Base-by-base conservation (phyloP, 306 rosid genomes). In the Quercus alba region DNA sequence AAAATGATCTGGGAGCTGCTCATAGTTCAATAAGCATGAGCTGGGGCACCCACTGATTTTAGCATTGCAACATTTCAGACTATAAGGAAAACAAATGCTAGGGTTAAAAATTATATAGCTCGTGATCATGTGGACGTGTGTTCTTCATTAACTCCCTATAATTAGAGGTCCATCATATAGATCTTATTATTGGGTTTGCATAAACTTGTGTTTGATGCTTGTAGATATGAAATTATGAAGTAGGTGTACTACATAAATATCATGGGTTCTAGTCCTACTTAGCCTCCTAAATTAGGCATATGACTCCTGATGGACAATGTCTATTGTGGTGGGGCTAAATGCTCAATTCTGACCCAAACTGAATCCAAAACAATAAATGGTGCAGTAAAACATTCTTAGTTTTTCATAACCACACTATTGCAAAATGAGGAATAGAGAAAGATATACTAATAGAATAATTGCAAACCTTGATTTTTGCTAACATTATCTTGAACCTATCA, bases 401-500 rank as follows among this genome's bases (percentile, higher is more conserved):
- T 21, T 49, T 13, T 71, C 30, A 49, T 1, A 14, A 33, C 10
- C 56, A 19, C 5, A 21, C 5, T 26, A 14, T 4, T 25, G 4
- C 6, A 18, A 28, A 46, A 25, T 25, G 59, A 46, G 30, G 33
- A 9, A 0, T 6, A 76, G 26, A 20, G 10, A 11, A 63, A 21
- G 54, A 0, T 10, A 49, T 49, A 49, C n/a, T 18, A 18, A 1
- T 14, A 21, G 41, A 18, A 13, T 1, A 57, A 26, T 54, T 49
- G 30, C 79, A 30, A 57, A 85, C 87, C 87, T 85, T 88, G 31
- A 88, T 88, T 85, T 88, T 88, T 19, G 87, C 87, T 79, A 88
- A 41, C 89, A 88, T 88, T n/a, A 88, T 75, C 83, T 88, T 88
- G 78, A 88, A 88, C 84, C 91, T 85, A 52, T 88, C 91, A 8